Base-by-base conservation (phyloP, 805 yeast genomes). In the Candida arabinofermentans region DNA sequence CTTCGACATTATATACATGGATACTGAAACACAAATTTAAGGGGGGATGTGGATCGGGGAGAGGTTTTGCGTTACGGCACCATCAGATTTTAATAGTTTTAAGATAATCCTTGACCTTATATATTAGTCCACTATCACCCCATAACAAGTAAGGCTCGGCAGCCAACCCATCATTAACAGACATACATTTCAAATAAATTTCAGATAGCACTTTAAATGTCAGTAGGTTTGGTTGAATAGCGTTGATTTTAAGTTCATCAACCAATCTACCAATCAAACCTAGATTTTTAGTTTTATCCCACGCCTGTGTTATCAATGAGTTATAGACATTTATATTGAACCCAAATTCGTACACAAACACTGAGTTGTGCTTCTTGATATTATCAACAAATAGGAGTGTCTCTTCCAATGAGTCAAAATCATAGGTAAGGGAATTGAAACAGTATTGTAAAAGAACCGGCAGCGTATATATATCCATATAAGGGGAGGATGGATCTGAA, bases 291-390 rank as follows among this genome's bases (percentile, higher is more conserved):
- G 66, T 53, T 22, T 53, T 51, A 0, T 46, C 42, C 66, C 67
- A 64, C 2, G 48, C 34, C 22, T 57, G 63, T 9, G 36, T 27
- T 1, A 64, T 21, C 8, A 63, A 27, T 2, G 56, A 39, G 39
- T 61, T 61, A 48, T 63, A 64, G 10, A 59, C 55, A 24, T 57
- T 57, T 8, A 53, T 55, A 32, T 58, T 54, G 39, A 63, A 49
- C 2, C 64, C 65, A 34, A 50, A 56, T 19, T 60, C 58, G 41
- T 59, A 63, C n/a, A 62, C 47, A 17, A 49, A 55, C 4, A 62
- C 58, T 5, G 58, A 50, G 12, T 48, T 46, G 39, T 61, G 59
- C 3, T 47, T 43, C 43, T 60, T 59, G 16, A 60, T 58, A 26
- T 42, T 46, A 21, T 55, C 48, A 16, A 58, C 42, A 1, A 59